phyloP scores from a whole-genome alignment of 1,284 basidiomycete species.

The Trichosporon sp. region DNA sequence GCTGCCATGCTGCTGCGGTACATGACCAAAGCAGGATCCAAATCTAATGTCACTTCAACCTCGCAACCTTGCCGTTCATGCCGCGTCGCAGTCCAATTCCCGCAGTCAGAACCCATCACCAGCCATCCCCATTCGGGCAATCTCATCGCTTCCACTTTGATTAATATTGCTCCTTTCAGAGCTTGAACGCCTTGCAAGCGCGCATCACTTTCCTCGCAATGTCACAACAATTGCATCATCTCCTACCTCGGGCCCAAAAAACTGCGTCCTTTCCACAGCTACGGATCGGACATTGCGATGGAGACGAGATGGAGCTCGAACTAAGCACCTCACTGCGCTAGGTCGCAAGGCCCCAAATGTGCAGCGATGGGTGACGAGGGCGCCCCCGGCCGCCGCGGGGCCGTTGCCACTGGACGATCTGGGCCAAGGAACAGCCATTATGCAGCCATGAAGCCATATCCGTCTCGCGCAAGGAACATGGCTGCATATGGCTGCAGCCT shows the following conservation, averaged over 20 bases:
- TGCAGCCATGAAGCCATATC: not conserved
- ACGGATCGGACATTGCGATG: not conserved
- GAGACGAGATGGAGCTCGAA: not conserved
- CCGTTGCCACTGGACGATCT: not conserved
- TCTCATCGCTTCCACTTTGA: not conserved
- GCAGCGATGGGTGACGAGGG: not conserved
- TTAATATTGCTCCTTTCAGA: conserved; percentile 4
- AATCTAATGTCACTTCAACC: not conserved
- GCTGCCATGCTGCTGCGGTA: not conserved
- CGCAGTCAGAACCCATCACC: not conserved
- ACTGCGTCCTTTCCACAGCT: not conserved
- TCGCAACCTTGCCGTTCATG: no score
- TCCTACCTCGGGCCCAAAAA: not conserved
- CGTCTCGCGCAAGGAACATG: conserved; percentile 11
- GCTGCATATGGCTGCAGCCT: not conserved
- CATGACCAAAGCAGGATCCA: conserved; percentile 6
- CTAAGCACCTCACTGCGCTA: no score
- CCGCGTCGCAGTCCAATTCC: not conserved
- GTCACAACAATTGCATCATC: conserved; percentile 13
- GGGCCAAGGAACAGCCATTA: not conserved
- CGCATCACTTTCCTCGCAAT: not conserved
- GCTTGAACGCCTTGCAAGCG: not conserved
- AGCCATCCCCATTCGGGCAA: conserved; percentile 10
- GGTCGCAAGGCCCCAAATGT: not conserved
- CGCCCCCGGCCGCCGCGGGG: no score